Evolutionary conservation across 305 asterid genomes (phyloP), one percentile per base, ranked within the genome.

Genomic region (Fraxinus albicans): DNA sequence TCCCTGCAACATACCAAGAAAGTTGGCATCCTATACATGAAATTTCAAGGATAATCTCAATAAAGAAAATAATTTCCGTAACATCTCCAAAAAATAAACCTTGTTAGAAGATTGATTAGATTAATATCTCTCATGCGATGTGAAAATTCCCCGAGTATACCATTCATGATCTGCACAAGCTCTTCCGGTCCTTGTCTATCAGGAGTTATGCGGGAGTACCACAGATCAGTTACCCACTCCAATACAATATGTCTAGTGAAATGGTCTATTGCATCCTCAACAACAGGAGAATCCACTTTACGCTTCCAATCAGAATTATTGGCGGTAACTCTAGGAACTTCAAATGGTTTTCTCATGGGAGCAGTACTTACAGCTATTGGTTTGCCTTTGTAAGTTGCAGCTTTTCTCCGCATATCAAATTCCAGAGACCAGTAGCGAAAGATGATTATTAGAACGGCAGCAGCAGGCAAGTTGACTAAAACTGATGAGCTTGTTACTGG

Each of bases 131-230:
- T 93, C 94, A 92, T 84, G 86, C 98, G 98, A 83, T 88, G 83
- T 84, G 99, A 91, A 88, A 97, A 84, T 88, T 93, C 99, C 77
- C 97, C 99, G 44, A 93, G 83, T 77, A 91, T 96, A 74, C 94
- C 95, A 81, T 97, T 97, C 83, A 97, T 94, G 88, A 97, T 90
- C 93, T 86, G 89, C 83, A 90, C 93, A 83, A 97, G 92, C 95
- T 97, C 98, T 88, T 95, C 98, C 76, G 99, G 97, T 50, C 86
- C 97, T 92, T 97, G 98, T 88, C 89, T 89, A 86, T 97, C 99
- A 76, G 98, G 90, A 79, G 99, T 97, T 83, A 97, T 80, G 83
- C 97, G 98, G 63, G 96, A 89, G 89, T 94, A 97, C 99, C 99
- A 97, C 84, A 97, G 91, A 84, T 91, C 92, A 69, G 98, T 93